phyloP scores from a whole-genome alignment of 2,329 filamentous ascomycete species.

The Trichoderma hamatum region DNA sequence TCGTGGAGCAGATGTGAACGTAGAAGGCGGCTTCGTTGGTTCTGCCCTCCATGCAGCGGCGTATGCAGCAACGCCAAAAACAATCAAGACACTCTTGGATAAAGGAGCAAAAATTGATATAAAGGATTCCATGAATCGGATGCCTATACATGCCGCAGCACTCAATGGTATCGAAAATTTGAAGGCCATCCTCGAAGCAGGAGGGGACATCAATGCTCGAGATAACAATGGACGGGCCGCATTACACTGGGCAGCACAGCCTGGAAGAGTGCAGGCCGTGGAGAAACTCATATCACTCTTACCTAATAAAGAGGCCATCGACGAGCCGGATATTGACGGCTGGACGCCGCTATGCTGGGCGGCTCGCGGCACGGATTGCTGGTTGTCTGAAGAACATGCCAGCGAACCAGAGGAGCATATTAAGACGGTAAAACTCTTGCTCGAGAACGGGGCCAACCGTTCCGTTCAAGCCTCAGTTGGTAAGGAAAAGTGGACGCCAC shows the following conservation, averaged over 20 bases:
- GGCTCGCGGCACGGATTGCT: slow-evolving; percentile 1
- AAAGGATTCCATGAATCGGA: not conserved
- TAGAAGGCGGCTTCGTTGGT: slow-evolving; percentile 31
- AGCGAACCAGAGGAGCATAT: slow-evolving; percentile 25
- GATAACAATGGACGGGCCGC: slow-evolving; percentile 20
- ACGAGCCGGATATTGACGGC: slow-evolving; percentile 21
- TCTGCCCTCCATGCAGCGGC: slow-evolving; percentile 28
- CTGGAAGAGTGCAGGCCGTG: slow-evolving; percentile 18
- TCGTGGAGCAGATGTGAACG: slow-evolving; percentile 27
- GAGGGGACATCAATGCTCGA: slow-evolving; percentile 19
- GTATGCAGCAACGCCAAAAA: slow-evolving; percentile 25
- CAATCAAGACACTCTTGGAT: slow-evolving; percentile 30
- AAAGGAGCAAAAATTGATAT: slow-evolving; percentile 25
- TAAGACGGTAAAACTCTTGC: slow-evolving; percentile 25
- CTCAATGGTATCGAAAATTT: slow-evolving; percentile 25
- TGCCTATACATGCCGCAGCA: slow-evolving; percentile 25
- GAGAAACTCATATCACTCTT: slow-evolving; percentile 21
- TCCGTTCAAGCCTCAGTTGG: not conserved
- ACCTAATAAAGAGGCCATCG: slow-evolving; percentile 14
- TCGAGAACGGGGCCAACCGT: slow-evolving; percentile 26
- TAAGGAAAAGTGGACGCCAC: slow-evolving; percentile 17
- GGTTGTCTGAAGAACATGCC: not conserved
- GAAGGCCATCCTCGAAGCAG: slow-evolving; percentile 23
- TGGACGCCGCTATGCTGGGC: slow-evolving; percentile 29
- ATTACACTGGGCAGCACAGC: slow-evolving; percentile 27